phyloP scores from a whole-genome alignment of 106 monocot species.

The Platanthera guangdongensis region DNA sequence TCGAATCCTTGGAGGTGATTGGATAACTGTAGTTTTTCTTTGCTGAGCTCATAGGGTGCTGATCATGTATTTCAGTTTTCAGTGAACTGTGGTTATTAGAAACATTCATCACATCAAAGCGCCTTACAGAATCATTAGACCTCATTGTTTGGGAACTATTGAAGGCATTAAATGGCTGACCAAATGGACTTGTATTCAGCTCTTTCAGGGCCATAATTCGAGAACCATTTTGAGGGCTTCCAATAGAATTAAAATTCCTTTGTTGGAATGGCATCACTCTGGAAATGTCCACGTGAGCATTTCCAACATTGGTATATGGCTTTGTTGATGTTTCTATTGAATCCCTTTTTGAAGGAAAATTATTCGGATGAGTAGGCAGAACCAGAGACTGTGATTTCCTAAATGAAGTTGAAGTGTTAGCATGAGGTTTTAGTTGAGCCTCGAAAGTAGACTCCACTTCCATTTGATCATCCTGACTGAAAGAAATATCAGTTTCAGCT shows the following conservation, averaged over 20 bases:
- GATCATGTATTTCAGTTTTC: slow-evolving; percentile 7
- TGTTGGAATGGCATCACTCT: slow-evolving; percentile 23
- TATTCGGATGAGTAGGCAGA: slow-evolving; percentile 22
- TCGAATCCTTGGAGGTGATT: slow-evolving; percentile 7
- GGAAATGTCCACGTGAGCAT: slow-evolving; percentile 2
- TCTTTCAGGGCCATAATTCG: slow-evolving; percentile 7
- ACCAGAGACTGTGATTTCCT: slow-evolving; percentile 15
- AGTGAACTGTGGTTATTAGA: slow-evolving; percentile 12
- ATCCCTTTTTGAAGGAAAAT: slow-evolving; percentile 12
- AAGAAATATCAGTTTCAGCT: slow-evolving; percentile 8
- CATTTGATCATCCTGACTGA: slow-evolving; percentile 12
- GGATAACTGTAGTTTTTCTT: background rate
- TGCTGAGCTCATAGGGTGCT: background rate
- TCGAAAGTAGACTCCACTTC: slow-evolving; percentile 11
- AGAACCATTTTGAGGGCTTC: slow-evolving; percentile 14
- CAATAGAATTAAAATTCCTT: slow-evolving; percentile 12
- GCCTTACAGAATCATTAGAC: slow-evolving; percentile 7
- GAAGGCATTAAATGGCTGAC: slow-evolving; percentile 2
- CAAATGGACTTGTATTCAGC: slow-evolving; percentile 6
- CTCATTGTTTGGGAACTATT: slow-evolving; percentile 7
- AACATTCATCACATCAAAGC: slow-evolving; percentile 11
- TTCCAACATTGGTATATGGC: slow-evolving; percentile 3
- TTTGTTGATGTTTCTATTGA: background rate
- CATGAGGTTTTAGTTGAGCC: slow-evolving; percentile 9
- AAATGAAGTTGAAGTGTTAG: slow-evolving; percentile 1